Evolutionary conservation across 495 filamentous ascomycete species (phyloP).

Genomic region (Penicillium ucsense): DNA sequence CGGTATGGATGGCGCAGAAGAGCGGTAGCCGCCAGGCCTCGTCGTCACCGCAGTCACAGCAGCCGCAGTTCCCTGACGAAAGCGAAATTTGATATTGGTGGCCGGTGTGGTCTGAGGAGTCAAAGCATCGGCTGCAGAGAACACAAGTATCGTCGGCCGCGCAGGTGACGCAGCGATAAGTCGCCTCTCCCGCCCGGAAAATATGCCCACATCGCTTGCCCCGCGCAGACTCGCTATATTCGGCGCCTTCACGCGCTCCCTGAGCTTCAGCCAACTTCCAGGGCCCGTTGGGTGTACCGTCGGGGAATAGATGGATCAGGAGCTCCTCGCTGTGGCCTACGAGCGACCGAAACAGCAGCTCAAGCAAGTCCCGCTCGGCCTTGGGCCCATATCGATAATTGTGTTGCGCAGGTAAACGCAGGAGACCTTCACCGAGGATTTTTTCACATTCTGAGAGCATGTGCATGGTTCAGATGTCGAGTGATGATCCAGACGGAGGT

Average conservation of each 20-base stretch:
- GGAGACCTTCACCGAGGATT: slow-evolving; percentile 65
- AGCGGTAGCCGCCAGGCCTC: slow-evolving; percentile 87
- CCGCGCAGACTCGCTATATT: slow-evolving; percentile 85
- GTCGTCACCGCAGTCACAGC: slow-evolving; percentile 92
- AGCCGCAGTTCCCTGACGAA: slow-evolving; percentile 83
- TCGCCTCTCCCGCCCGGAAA: slow-evolving; percentile 83
- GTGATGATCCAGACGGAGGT: slow-evolving; percentile 1
- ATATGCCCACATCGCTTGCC: slow-evolving; percentile 98
- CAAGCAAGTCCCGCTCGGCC: slow-evolving; percentile 59
- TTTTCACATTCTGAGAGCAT: slow-evolving; percentile 65
- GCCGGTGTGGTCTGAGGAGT: slow-evolving; percentile 87
- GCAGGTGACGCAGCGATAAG: slow-evolving; percentile 89
- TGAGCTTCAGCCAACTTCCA: slow-evolving; percentile 80
- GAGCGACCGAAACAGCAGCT: slow-evolving; percentile 77
- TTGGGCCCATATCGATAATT: slow-evolving; percentile 60
- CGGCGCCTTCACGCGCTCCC: slow-evolving; percentile 84
- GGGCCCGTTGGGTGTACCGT: slow-evolving; percentile 49
- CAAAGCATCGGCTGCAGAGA: slow-evolving; percentile 84
- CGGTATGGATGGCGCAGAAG: slow-evolving; percentile 87
- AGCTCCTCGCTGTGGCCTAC: slow-evolving; percentile 62
- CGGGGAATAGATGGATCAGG: slow-evolving; percentile 68
- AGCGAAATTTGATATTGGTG: slow-evolving; percentile 82
- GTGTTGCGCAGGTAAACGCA: slow-evolving; percentile 58
- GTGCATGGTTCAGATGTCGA: slow-evolving; percentile 18
- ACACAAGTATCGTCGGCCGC: slow-evolving; percentile 79